Percentiles rank a stretch among this genome's conserved stretches.
phyloP scores from a whole-genome alignment of 2,329 filamentous ascomycete genomes.

The Ophiocordyceps camponoti-saundersi region DNA sequence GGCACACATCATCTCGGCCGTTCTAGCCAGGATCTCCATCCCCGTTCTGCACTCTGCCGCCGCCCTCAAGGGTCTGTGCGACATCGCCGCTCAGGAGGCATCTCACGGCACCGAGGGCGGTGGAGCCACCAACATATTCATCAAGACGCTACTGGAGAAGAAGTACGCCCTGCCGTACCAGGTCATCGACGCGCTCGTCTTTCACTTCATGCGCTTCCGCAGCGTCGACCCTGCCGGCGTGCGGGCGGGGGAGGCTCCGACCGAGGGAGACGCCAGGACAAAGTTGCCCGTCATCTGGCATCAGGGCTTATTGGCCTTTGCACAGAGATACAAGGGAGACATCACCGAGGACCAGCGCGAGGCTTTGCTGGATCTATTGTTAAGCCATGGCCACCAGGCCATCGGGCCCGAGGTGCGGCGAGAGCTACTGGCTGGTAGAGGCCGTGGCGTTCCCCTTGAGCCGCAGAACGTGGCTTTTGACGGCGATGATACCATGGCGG shows the following conservation, averaged over 20 bases:
- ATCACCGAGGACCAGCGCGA: constrained; percentile 92
- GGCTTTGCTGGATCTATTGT: constrained; percentile 70
- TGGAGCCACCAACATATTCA: constrained; percentile 88
- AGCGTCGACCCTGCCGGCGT: constrained; percentile 44
- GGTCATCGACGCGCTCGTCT: constrained; percentile 85
- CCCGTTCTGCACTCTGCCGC: constrained; percentile 86
- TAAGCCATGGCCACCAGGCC: constrained; percentile 68
- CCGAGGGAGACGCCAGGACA: constrained; percentile 30
- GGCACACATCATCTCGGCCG: constrained; percentile 78
- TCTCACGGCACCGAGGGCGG: constrained; percentile 69
- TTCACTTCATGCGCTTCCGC: constrained; percentile 87
- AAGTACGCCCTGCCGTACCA: constrained; percentile 92
- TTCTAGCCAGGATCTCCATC: constrained; percentile 69
- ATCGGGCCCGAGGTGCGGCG: constrained; percentile 85
- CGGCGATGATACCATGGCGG: constrained; percentile 85
- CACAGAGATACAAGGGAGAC: constrained; percentile 87
- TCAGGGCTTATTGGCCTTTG: constrained; percentile 81
- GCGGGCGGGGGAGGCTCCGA: constrained; percentile 28
- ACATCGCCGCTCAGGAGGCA: constrained; percentile 84
- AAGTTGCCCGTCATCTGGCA: constrained; percentile 92
- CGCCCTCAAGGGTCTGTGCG: constrained; percentile 78
- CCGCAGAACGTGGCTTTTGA: constrained; percentile 37
- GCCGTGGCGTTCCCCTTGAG: constrained; percentile 55
- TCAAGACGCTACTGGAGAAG: constrained; percentile 85
- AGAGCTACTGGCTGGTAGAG: constrained; percentile 75